A percentile compares a stretch with the other conserved stretches of the same genome.
phyloP scores from a whole-genome alignment of 352 stramenopile species.

The Globisporangium nodosum region DNA sequence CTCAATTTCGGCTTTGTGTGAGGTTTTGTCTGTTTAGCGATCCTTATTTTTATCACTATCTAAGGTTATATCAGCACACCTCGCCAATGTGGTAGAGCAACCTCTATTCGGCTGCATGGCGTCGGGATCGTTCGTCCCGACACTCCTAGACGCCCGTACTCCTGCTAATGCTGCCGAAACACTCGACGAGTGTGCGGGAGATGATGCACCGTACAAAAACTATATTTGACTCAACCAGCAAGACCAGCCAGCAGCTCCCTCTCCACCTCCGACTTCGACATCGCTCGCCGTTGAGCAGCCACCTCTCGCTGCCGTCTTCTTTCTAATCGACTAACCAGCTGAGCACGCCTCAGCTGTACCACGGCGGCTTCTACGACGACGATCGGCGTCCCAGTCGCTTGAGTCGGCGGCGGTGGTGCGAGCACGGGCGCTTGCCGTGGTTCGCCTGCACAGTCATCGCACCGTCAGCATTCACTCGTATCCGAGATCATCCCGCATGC shows the following conservation, averaged over 20 bases:
- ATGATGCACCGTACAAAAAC: not conserved
- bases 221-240: not conserved
- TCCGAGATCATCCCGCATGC: not conserved
- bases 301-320: too few species aligned
- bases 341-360: not conserved
- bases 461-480: not conserved
- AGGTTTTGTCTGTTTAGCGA: too few species aligned
- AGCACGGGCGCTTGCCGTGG: conserved; percentile 50
- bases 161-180: too few species aligned
- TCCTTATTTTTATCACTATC: too few species aligned
- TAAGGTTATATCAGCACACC: too few species aligned
- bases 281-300: too few species aligned
- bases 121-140: too few species aligned
- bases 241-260: not conserved
- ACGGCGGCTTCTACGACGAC: not conserved
- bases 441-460: conserved; percentile 23
- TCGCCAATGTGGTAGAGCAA: too few species aligned
- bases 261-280: too few species aligned
- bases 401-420: conserved; percentile 36
- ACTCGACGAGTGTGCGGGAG: not conserved
- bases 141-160: too few species aligned
- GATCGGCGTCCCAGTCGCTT: conserved; percentile 32
- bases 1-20: not conserved
- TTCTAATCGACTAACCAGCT: not conserved
- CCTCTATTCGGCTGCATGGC: too few species aligned